These are phyloP conservation scores for Ceratocystis eucalypticola DNA, from an alignment of 2,329 filamentous ascomycete species.

Conservation along the genomic window DNA sequence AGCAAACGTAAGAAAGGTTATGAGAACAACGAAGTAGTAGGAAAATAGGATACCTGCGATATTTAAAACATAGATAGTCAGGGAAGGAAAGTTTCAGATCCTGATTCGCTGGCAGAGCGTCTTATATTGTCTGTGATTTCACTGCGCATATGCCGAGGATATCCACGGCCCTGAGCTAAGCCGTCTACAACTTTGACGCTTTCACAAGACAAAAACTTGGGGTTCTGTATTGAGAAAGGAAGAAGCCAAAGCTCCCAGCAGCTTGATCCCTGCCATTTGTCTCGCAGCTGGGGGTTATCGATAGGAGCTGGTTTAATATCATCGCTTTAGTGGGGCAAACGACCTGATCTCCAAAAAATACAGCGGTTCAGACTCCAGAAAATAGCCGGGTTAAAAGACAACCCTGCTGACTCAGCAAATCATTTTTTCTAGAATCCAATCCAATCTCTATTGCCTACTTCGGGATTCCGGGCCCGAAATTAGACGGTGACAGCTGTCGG, in stretches of 20 bases:
- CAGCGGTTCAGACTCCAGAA: neutral
- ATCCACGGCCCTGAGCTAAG: slow-evolving; percentile 20
- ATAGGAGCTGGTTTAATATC: neutral
- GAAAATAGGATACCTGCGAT: neutral
- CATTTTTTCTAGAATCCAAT: neutral
- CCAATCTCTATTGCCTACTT: neutral
- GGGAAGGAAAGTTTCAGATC: neutral
- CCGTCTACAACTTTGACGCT: neutral
- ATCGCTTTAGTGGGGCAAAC: neutral
- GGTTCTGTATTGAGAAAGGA: neutral
- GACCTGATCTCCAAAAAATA: neutral
- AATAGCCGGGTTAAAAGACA: slow-evolving; percentile 4
- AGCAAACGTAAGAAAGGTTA: neutral
- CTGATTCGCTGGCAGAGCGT: neutral
- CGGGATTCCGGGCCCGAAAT: neutral
- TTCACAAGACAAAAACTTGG: slow-evolving; percentile 9
- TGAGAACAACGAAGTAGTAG: neutral
- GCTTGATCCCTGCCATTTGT: neutral
- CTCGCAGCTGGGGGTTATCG: neutral
- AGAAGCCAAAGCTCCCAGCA: neutral
- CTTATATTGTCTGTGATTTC: neutral
- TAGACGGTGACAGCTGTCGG: neutral
- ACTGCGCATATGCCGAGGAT: slow-evolving; percentile 21
- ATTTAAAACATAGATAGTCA: neutral
- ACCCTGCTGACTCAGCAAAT: neutral